Percentiles rank a stretch among this genome's conserved stretches.
Conservation (phyloP, 129 eudicot species). For the Escallonia herrerae region DNA sequence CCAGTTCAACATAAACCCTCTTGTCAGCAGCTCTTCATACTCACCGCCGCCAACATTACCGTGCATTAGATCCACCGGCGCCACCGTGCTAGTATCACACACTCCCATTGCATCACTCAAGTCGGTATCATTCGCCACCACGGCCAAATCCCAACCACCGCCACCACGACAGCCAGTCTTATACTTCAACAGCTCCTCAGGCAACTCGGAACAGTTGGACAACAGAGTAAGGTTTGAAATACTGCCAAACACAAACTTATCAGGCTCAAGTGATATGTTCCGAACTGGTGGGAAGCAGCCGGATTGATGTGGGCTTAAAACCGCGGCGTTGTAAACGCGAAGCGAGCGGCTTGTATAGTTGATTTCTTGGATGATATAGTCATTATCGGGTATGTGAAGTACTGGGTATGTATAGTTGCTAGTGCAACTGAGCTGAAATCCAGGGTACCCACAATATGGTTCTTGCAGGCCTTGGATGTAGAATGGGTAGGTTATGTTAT, state of each 20-base stretch:
- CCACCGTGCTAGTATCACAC: neutral
- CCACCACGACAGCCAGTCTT: conserved; percentile 14
- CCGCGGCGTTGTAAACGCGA: conserved; percentile 14
- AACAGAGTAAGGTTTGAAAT: conserved; percentile 8
- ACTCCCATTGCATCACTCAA: neutral
- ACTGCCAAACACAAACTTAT: neutral
- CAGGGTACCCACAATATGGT: conserved; percentile 30
- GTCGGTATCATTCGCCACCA: neutral
- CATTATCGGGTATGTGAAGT: conserved; percentile 9
- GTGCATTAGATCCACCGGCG: no score
- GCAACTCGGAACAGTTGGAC: conserved; percentile 8
- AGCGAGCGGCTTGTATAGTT: conserved; percentile 6
- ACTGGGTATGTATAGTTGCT: conserved; percentile 4
- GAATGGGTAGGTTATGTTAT: conserved; percentile 33
- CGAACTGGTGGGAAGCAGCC: conserved; percentile 9
- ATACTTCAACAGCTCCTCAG: neutral
- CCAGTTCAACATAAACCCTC: neutral
- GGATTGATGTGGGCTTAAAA: neutral
- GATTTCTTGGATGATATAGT: conserved; percentile 11
- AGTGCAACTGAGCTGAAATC: conserved; percentile 23
- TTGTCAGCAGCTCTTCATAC: conserved; percentile 12
- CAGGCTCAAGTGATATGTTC: neutral
- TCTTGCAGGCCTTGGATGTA: conserved; percentile 8
- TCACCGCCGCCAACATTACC: neutral
- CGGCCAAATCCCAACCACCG: conserved; percentile 7